Evolutionary conservation across 352 stramenopile species (phyloP).

Genomic region (Elongisporangium undulatum): DNA sequence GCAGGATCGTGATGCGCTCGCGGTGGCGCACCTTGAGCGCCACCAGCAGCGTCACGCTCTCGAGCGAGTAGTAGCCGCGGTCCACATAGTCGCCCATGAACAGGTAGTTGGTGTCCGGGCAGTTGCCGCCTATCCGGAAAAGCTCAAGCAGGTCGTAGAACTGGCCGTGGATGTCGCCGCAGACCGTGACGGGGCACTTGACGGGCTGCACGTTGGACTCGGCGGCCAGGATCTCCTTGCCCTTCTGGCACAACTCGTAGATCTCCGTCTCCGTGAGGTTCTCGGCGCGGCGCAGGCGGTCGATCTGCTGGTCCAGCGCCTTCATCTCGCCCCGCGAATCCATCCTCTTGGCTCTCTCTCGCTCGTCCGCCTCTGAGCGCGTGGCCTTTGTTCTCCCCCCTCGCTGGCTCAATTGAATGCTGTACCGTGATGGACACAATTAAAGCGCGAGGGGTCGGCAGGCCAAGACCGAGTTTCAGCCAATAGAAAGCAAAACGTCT

Average conservation of each 20-base stretch:
- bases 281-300: conserved; percentile 76
- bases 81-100: conserved; percentile 91
- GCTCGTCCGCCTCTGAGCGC: not conserved
- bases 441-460: not conserved
- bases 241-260: conserved; percentile 86
- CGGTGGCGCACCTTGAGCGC: conserved; percentile 84
- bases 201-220: conserved; percentile 88
- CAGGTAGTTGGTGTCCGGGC: conserved; percentile 88
- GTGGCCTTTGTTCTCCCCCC: conserved; percentile 1
- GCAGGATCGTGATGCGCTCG: conserved; percentile 85
- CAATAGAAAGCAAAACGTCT: not conserved
- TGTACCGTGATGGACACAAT: not conserved
- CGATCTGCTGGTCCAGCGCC: conserved; percentile 83
- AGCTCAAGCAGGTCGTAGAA: conserved; percentile 89
- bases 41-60: conserved; percentile 79
- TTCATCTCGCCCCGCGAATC: conserved; percentile 83
- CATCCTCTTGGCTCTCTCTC: conserved; percentile 18
- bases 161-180: conserved; percentile 87
- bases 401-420: not conserved
- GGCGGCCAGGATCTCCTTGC: conserved; percentile 82
- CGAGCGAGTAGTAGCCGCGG: conserved; percentile 85
- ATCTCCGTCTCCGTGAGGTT: conserved; percentile 89
- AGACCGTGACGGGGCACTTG: conserved; percentile 82
- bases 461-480: not conserved
- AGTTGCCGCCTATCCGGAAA: conserved; percentile 85